phyloP scores from a whole-genome alignment of 2,329 filamentous ascomycete genomes.

The Dactylonectria macrodidyma region DNA sequence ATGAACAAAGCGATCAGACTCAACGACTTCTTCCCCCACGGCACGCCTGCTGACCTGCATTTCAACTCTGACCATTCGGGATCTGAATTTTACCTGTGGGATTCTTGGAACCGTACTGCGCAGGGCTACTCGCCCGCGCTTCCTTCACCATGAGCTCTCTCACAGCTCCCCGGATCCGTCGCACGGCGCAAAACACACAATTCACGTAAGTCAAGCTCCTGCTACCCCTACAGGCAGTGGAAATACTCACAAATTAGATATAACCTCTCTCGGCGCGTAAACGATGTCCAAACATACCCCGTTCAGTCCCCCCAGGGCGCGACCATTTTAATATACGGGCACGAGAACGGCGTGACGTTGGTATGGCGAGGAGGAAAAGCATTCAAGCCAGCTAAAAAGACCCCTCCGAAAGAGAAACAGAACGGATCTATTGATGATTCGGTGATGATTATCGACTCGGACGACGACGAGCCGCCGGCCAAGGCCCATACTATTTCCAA shows the following conservation, averaged over 20 bases:
- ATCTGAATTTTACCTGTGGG: not conserved
- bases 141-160: conserved; percentile 51
- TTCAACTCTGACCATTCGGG: not conserved
- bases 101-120: not conserved
- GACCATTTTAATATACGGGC: conserved; percentile 74
- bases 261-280: conserved; percentile 69
- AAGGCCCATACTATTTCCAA: conserved; percentile 51
- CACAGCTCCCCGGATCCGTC: conserved; percentile 59
- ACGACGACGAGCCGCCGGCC: conserved; percentile 66
- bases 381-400: conserved; percentile 65
- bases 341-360: conserved; percentile 74
- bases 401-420: conserved; percentile 58
- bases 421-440: conserved; percentile 68
- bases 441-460: conserved; percentile 76
- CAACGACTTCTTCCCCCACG: not conserved
- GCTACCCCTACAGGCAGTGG: too few species aligned
- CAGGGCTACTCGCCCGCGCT: conserved; percentile 44
- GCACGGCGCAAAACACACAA: conserved; percentile 64
- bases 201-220: conserved; percentile 57
- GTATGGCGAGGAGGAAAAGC: conserved; percentile 74
- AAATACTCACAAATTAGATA: conserved; percentile 62
- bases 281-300: conserved; percentile 74
- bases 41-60: not conserved
- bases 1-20: conserved; percentile 9
- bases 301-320: conserved; percentile 75